Evolutionary conservation across 1,139 yeast genomes (phyloP).

Genomic region (Debaryomyces fabryi): DNA sequence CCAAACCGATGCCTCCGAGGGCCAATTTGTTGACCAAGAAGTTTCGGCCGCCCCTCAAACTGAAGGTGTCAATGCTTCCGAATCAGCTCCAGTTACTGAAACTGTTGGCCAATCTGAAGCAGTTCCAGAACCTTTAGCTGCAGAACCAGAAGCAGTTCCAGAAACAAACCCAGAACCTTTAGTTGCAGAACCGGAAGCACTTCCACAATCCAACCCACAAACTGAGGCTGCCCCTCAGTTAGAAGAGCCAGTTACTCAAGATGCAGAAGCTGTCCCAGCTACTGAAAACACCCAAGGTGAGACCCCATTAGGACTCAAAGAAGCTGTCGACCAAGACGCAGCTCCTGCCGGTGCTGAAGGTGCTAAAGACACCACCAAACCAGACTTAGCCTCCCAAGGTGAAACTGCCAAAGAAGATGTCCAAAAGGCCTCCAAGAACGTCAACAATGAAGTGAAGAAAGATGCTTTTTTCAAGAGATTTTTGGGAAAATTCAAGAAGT

Average conservation of each 20-base stretch:
- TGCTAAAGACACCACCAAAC: conserved; percentile 15
- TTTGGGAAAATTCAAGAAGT: conserved; percentile 50
- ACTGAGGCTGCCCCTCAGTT: neutral
- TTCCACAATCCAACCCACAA: neutral
- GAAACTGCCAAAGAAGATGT: conserved; percentile 36
- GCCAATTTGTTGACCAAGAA: conserved; percentile 10
- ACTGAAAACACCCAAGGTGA: conserved; percentile 2
- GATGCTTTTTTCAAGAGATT: conserved; percentile 54
- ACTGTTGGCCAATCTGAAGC: neutral
- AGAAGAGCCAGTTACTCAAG: neutral
- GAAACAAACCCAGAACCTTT: conserved; percentile 12
- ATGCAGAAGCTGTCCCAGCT: neutral
- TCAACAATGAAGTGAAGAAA: conserved; percentile 46
- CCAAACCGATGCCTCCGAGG: conserved; percentile 8
- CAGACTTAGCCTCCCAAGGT: conserved; percentile 16
- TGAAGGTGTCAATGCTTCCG: conserved; percentile 17
- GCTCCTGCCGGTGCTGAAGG: conserved; percentile 11
- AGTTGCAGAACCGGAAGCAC: conserved; percentile 11
- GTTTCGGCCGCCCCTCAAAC: conserved; percentile 22
- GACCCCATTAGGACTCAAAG: neutral
- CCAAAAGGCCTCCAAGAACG: conserved; percentile 29
- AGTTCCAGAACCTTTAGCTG: conserved; percentile 5
- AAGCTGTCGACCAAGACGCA: conserved; percentile 1
- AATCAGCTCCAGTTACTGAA: conserved; percentile 6
- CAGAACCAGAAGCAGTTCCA: conserved; percentile 13